Conservation (phyloP, 768 basidiomycete genomes). For the Suillus plorans region DNA sequence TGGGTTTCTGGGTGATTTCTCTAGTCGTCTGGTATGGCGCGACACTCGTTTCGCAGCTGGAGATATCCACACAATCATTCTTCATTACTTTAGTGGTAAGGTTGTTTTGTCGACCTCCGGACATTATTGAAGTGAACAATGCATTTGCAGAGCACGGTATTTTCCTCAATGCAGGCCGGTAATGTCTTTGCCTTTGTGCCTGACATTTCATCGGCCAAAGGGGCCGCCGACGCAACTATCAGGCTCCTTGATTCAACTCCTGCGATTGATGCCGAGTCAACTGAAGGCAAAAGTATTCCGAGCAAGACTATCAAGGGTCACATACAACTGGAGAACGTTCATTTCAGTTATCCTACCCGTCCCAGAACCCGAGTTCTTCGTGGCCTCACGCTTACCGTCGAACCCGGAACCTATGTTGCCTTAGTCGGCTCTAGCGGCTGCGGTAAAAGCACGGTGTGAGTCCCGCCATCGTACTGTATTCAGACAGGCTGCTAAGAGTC, state of each 20-base stretch:
- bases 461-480: slow-evolving; percentile 9
- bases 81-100: slow-evolving; percentile 82
- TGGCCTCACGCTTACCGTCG: slow-evolving; percentile 65
- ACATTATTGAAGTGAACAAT: background rate
- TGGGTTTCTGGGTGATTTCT: slow-evolving; percentile 78
- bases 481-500: slow-evolving; percentile 2
- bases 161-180: slow-evolving; percentile 84
- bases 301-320: slow-evolving; percentile 49
- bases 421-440: slow-evolving; percentile 80
- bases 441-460: slow-evolving; percentile 79
- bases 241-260: slow-evolving; percentile 70
- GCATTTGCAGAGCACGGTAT: slow-evolving; percentile 58
- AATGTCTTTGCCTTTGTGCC: slow-evolving; percentile 84
- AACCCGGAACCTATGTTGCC: slow-evolving; percentile 80
- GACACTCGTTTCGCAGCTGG: slow-evolving; percentile 51
- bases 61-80: slow-evolving; percentile 64
- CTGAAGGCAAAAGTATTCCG: slow-evolving; percentile 55
- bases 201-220: slow-evolving; percentile 81
- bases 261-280: slow-evolving; percentile 78
- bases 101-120: background rate
- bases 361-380: slow-evolving; percentile 82
- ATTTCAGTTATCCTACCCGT: slow-evolving; percentile 89
- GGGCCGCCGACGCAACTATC: slow-evolving; percentile 74
- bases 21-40: slow-evolving; percentile 82
- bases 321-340: slow-evolving; percentile 75